Percentiles rank a stretch among this genome's conserved stretches.
Evolutionary conservation across 2,329 filamentous ascomycete species (phyloP).

Genomic region (Eutypella sp.): DNA sequence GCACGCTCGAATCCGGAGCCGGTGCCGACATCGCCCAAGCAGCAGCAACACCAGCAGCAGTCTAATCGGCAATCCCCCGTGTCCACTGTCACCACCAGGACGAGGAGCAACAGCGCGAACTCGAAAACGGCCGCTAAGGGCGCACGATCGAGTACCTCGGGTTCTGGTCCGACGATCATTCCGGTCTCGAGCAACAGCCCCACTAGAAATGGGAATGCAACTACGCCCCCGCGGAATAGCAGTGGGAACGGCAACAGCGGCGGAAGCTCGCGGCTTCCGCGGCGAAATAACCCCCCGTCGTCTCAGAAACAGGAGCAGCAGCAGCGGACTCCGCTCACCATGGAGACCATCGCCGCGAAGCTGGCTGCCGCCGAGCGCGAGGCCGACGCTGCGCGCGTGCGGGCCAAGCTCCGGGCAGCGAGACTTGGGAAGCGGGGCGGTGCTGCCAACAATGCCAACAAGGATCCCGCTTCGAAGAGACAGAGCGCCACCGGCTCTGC

Average conservation of each 20-base stretch:
- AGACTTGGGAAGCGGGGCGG: slow-evolving; percentile 23
- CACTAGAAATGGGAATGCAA: neutral
- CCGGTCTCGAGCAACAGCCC: neutral
- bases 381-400: slow-evolving; percentile 57
- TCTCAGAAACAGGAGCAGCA: slow-evolving; percentile 15
- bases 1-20: slow-evolving; percentile 13
- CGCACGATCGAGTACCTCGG: no score
- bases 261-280: slow-evolving; percentile 31
- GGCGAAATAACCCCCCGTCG: slow-evolving; percentile 27
- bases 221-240: slow-evolving; percentile 2
- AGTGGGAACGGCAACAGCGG: neutral
- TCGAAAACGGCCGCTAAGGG: neutral
- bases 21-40: slow-evolving; percentile 1
- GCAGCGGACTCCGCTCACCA: slow-evolving; percentile 54
- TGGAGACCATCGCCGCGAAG: slow-evolving; percentile 59
- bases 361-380: slow-evolving; percentile 59
- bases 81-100: neutral
- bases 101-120: neutral
- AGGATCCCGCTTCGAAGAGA: slow-evolving; percentile 3
- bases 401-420: slow-evolving; percentile 57
- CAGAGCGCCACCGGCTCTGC: slow-evolving; percentile 24
- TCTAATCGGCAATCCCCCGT: neutral
- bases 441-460: neutral
- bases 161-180: no score
- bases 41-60: neutral